phyloP scores from a whole-genome alignment of 2,329 filamentous ascomycete genomes.

The Boeremia lycopersici region DNA sequence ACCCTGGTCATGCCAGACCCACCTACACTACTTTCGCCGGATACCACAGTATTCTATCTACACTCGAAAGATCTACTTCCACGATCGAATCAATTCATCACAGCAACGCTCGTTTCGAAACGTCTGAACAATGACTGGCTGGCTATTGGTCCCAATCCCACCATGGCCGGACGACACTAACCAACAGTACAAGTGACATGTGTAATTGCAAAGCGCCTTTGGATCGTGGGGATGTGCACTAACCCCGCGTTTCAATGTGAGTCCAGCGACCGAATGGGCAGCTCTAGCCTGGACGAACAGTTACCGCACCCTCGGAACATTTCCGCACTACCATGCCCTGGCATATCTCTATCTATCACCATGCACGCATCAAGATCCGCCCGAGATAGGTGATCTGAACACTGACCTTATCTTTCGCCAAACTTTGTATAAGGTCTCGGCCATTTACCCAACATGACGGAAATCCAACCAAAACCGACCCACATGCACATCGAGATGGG shows the following conservation, averaged over 20 bases:
- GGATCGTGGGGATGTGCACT: constrained; percentile 1
- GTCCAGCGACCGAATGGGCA: not conserved
- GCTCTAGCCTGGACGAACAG: not conserved
- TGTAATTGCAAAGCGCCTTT: not conserved
- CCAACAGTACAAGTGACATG: not conserved
- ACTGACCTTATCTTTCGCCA: constrained; percentile 12
- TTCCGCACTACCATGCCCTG: constrained; percentile 7
- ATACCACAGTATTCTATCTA: too few species aligned
- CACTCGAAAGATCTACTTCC: not conserved
- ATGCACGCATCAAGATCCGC: constrained; percentile 1
- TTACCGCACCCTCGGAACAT: constrained; percentile 6
- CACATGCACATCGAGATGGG: constrained; percentile 17
- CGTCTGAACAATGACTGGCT: not conserved
- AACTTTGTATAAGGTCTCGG: constrained; percentile 7
- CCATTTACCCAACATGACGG: not conserved
- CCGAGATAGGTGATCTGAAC: constrained; percentile 3
- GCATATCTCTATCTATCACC: constrained; percentile 11
- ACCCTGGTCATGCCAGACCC: too few species aligned
- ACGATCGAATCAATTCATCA: not conserved
- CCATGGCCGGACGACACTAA: not conserved
- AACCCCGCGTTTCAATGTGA: constrained; percentile 11
- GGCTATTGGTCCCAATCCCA: not conserved
- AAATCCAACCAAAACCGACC: constrained; percentile 8
- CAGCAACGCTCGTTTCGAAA: not conserved
- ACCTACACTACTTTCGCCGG: too few species aligned